Conservation (phyloP, 345 rosid species). For the Brassica napus region DNA sequence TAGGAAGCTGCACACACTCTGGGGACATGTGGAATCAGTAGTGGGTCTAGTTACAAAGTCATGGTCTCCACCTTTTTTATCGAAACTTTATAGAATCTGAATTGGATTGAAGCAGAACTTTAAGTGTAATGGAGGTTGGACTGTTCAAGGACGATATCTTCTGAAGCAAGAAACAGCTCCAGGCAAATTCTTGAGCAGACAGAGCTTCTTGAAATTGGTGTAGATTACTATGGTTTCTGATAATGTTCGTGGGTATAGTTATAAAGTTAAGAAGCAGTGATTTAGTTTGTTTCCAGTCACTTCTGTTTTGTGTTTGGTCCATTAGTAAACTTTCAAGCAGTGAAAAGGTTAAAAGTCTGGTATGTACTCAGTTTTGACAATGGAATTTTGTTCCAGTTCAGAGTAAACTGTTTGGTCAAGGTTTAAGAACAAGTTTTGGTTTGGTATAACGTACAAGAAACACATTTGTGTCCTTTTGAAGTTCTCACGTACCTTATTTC, state of each 20-base stretch:
- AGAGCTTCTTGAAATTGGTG: slow-evolving; percentile 31
- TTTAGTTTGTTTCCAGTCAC: slow-evolving; percentile 29
- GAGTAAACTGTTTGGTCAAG: background rate
- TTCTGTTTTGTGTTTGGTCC: slow-evolving; percentile 28
- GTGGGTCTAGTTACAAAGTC: slow-evolving; percentile 37
- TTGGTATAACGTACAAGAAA: too few relatives aligned
- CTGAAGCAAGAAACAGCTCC: background rate
- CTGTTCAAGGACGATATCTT: background rate
- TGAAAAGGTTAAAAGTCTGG: slow-evolving; percentile 27
- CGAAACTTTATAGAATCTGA: background rate
- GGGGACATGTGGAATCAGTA: slow-evolving; percentile 84
- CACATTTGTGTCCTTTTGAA: too few relatives aligned
- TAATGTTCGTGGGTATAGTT: slow-evolving; percentile 38
- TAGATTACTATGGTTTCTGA: slow-evolving; percentile 52
- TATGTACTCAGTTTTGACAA: slow-evolving; percentile 35
- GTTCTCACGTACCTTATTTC: background rate
- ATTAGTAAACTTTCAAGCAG: slow-evolving; percentile 12
- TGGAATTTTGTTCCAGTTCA: slow-evolving; percentile 14
- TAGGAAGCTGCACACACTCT: slow-evolving; percentile 53
- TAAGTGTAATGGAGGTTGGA: background rate
- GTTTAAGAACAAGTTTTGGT: too few relatives aligned
- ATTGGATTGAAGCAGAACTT: background rate
- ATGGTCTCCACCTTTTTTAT: too few relatives aligned
- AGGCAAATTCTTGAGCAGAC: too few relatives aligned
- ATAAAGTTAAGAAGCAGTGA: slow-evolving; percentile 46